Evolutionary conservation across 2,329 filamentous ascomycete species (phyloP).

Genomic region (Xylariaceae sp.): DNA sequence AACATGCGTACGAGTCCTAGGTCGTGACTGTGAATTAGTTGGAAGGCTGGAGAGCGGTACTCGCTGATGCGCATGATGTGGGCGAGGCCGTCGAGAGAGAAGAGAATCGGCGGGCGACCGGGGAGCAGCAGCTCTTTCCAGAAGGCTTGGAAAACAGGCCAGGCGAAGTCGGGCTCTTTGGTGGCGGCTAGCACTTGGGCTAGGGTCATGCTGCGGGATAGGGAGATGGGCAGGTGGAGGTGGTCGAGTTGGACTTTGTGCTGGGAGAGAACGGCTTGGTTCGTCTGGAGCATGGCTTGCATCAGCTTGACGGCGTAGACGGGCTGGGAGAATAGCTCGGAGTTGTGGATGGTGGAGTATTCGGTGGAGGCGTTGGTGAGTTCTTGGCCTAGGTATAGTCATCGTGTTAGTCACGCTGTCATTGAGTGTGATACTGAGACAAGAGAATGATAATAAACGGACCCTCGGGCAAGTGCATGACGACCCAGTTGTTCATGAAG

Average conservation of each 20-base stretch:
- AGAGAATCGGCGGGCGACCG: conserved; percentile 54
- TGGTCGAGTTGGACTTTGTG: conserved; percentile 47
- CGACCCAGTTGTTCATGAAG: conserved; percentile 80
- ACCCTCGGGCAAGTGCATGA: conserved; percentile 89
- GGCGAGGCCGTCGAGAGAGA: conserved; percentile 73
- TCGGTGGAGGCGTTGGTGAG: conserved; percentile 75
- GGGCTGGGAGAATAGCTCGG: conserved; percentile 70
- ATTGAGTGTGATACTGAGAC: not conserved
- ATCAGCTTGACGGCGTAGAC: conserved; percentile 73
- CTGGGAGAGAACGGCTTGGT: conserved; percentile 58
- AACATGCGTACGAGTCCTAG: conserved; percentile 73
- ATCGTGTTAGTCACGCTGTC: not conserved
- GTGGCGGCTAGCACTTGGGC: conserved; percentile 66
- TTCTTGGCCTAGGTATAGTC: conserved; percentile 57
- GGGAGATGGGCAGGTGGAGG: conserved; percentile 55
- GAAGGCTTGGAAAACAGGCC: conserved; percentile 74
- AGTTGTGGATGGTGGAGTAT: conserved; percentile 66
- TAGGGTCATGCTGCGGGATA: conserved; percentile 58
- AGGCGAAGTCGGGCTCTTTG: conserved; percentile 72
- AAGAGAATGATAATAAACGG: conserved; percentile 25
- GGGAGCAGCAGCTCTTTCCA: conserved; percentile 70
- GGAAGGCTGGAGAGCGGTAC: conserved; percentile 68
- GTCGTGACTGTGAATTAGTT: conserved; percentile 81
- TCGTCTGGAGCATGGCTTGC: conserved; percentile 67
- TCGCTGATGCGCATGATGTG: conserved; percentile 76